Evolutionary conservation across 495 filamentous ascomycete species (phyloP).

Genomic region (Talaromyces ruber): DNA sequence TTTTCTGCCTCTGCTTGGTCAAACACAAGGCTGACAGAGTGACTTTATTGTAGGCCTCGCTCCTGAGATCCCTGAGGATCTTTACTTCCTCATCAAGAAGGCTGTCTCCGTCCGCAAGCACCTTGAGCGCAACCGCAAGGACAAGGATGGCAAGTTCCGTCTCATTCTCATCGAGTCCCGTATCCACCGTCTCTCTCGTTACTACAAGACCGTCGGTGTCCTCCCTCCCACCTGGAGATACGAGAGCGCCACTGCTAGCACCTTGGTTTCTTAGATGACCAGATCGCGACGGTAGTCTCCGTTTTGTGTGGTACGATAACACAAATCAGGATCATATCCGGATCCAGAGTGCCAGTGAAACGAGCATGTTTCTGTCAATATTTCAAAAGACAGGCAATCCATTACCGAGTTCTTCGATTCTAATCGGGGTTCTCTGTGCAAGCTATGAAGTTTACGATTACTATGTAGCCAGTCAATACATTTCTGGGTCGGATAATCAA

Average conservation of each 20-base stretch:
- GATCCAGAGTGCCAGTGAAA: neutral
- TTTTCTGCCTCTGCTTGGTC: slow-evolving; percentile 89
- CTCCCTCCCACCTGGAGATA: slow-evolving; percentile 98
- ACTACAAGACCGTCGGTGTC: slow-evolving; percentile 99
- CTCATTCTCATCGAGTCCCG: slow-evolving; percentile 99
- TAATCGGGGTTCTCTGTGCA: neutral
- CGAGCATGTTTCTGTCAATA: neutral
- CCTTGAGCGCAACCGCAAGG: slow-evolving; percentile 99
- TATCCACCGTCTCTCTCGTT: slow-evolving; percentile 94
- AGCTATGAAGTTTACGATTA: neutral
- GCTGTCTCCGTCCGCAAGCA: slow-evolving; percentile 99
- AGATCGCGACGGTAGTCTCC: neutral
- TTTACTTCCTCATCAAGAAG: slow-evolving; percentile 99
- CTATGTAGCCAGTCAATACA: neutral
- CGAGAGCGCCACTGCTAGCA: slow-evolving; percentile 57
- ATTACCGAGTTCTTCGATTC: neutral
- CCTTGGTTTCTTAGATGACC: slow-evolving; percentile 41
- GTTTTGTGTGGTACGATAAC: neutral
- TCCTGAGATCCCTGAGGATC: slow-evolving; percentile 94
- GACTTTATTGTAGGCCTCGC: slow-evolving; percentile 84
- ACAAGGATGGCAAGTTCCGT: slow-evolving; percentile 99
- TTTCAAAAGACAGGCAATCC: neutral
- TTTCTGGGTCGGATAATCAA: neutral
- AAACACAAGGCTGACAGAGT: slow-evolving; percentile 79
- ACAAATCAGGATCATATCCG: neutral